A percentile compares a stretch with the other conserved stretches of the same genome.
Evolutionary conservation across 768 basidiomycete genomes (phyloP).

Genomic region (Serpula lacrymans): DNA sequence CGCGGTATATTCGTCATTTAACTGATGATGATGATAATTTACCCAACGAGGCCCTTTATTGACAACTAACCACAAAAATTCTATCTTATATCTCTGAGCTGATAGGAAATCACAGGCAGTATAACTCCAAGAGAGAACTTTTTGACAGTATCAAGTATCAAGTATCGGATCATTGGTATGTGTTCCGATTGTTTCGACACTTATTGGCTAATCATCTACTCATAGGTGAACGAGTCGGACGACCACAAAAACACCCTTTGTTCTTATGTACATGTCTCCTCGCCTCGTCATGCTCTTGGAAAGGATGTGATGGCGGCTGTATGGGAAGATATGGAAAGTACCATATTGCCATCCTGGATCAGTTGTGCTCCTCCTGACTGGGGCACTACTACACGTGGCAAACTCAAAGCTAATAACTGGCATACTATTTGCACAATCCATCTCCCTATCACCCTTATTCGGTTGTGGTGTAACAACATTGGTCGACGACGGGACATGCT

Average conservation of each 20-base stretch:
- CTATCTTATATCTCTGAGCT: no score
- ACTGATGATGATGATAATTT: no score
- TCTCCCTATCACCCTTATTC: slow-evolving; percentile 31
- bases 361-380: slow-evolving; percentile 26
- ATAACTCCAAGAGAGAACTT: no score
- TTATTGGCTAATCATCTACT: neutral
- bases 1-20: no score
- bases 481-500: slow-evolving; percentile 17
- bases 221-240: neutral
- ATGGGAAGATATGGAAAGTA: slow-evolving; percentile 28
- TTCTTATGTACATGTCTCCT: neutral
- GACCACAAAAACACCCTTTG: neutral
- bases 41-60: no score
- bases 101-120: no score
- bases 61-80: no score
- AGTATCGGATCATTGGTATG: no score
- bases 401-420: slow-evolving; percentile 35
- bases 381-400: slow-evolving; percentile 26
- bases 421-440: slow-evolving; percentile 28
- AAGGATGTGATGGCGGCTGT: slow-evolving; percentile 24
- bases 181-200: neutral
- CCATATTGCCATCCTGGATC: slow-evolving; percentile 29
- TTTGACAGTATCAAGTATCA: no score
- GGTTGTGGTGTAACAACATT: slow-evolving; percentile 27
- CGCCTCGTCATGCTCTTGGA: slow-evolving; percentile 21